Evolutionary conservation across 345 rosid species (phyloP), one percentile per base, ranked within the genome.

Genomic region (Raphanus sativus): DNA sequence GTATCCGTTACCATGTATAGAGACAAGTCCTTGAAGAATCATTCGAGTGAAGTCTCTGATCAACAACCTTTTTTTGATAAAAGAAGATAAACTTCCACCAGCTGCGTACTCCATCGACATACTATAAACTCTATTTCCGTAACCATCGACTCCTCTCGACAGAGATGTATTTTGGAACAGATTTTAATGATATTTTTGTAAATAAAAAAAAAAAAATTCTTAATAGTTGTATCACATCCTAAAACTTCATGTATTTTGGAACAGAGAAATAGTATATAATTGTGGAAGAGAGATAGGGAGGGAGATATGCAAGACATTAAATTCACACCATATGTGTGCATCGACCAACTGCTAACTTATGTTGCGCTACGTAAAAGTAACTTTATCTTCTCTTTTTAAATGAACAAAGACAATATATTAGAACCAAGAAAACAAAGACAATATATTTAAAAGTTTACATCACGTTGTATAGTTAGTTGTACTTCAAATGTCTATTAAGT

Each of bases 271-370:
- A 28, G 30, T 28, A 28, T 28, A 28, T 28, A 28, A 3, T 25
- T 24, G 29, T 63, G 55, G 59, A 36, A 45, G 36, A 55, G 72
- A 40, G 75, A 70, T 54, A 4, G 30, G 30, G 30, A 28, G 30
- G 17, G 15, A 58, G 62, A 58, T 2, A 58, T 52, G 65, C 2
- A 11, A 64, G 38, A 71, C 73, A 60, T 15, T 73, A 73, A 67
- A 73, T 67, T 78, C 77, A 78, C 81, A 60, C 74, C 64, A 67
- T 67, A 78, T 32, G n/a, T 67, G 77, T 78, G 77, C 48, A 73
- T 36, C 21, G n/a, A 38, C 60, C 70, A 73, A 73, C 74, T 16
- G 67, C 29, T 9, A 67, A 36, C 74, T 67, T 0, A 6, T 67
- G 4, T 36, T 67, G 70, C 81, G 77, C 67, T 61, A 29, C 82